A percentile compares a stretch with the other conserved stretches of the same genome.
phyloP scores from a whole-genome alignment of 139 green algal genomes.

The Monoraphidium neglectum region DNA sequence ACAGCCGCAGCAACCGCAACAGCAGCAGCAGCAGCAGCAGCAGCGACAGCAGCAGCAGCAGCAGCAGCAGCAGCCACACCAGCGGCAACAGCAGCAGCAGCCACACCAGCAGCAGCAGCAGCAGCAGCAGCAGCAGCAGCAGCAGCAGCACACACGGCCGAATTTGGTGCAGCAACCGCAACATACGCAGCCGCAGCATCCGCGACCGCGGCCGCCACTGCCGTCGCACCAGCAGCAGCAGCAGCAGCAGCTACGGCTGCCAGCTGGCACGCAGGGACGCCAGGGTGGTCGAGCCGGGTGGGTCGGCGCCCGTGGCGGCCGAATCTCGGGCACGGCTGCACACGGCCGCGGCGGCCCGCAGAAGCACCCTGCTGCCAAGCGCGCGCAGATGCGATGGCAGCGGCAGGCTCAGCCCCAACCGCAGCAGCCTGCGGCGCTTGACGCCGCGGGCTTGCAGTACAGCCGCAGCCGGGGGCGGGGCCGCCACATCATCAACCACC shows the following conservation, averaged over 20 bases:
- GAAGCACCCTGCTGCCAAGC: too few species aligned
- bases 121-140: slow-evolving; percentile 1
- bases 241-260: slow-evolving; percentile 6
- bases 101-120: not conserved
- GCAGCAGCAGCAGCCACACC: slow-evolving; percentile 1
- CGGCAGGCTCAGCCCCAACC: too few species aligned
- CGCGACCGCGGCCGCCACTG: not conserved
- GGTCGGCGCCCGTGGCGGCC: too few species aligned
- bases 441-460: too few species aligned
- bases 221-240: slow-evolving; percentile 10
- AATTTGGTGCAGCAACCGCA: not conserved
- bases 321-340: too few species aligned
- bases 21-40: not conserved
- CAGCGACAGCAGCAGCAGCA: not conserved
- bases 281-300: too few species aligned
- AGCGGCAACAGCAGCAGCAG: not conserved
- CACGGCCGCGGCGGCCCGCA: too few species aligned
- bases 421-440: too few species aligned
- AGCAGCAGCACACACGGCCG: not conserved
- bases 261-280: too few species aligned
- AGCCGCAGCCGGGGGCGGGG: too few species aligned
- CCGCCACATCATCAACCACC: too few species aligned
- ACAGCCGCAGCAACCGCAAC: not conserved
- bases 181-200: not conserved
- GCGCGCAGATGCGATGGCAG: too few species aligned